Conservation (phyloP, 2,329 filamentous ascomycete species). For the Stagonosporopsis rhizophila region DNA sequence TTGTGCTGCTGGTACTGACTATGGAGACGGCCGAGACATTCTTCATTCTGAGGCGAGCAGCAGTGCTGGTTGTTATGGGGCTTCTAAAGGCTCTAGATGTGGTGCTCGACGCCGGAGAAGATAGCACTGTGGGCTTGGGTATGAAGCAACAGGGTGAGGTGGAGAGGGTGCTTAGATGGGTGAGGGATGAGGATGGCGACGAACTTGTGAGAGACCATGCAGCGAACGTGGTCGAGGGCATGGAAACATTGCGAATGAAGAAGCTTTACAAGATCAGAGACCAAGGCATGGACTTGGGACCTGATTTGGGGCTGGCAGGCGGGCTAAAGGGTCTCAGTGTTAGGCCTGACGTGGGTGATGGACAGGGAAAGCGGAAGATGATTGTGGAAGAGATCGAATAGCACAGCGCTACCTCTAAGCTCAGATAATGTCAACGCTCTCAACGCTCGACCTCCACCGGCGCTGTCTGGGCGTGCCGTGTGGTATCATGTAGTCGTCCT, state of each 20-base stretch:
- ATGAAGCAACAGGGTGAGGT: constrained; percentile 67
- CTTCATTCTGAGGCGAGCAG: constrained; percentile 71
- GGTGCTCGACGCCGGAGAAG: constrained; percentile 50
- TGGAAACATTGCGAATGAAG: constrained; percentile 68
- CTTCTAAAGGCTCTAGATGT: constrained; percentile 67
- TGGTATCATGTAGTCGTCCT: background rate
- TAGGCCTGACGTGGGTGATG: constrained; percentile 33
- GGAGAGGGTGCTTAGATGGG: constrained; percentile 67
- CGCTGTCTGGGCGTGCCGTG: background rate
- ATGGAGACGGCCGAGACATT: constrained; percentile 67
- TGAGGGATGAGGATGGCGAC: constrained; percentile 71
- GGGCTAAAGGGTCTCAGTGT: constrained; percentile 57
- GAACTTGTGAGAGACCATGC: constrained; percentile 73
- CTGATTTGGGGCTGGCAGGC: constrained; percentile 42
- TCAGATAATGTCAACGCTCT: background rate
- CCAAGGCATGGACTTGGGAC: constrained; percentile 28
- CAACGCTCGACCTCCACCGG: background rate
- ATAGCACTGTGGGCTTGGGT: constrained; percentile 58
- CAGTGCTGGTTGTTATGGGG: constrained; percentile 68
- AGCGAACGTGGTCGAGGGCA: constrained; percentile 68
- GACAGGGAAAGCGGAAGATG: constrained; percentile 41
- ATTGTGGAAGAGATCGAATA: constrained; percentile 68
- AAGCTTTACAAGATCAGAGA: constrained; percentile 54
- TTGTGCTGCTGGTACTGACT: constrained; percentile 67
- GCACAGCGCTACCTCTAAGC: constrained; percentile 18